Evolutionary conservation across 352 stramenopile genomes (phyloP).

Genomic region (Pythium pectinolyticum): DNA sequence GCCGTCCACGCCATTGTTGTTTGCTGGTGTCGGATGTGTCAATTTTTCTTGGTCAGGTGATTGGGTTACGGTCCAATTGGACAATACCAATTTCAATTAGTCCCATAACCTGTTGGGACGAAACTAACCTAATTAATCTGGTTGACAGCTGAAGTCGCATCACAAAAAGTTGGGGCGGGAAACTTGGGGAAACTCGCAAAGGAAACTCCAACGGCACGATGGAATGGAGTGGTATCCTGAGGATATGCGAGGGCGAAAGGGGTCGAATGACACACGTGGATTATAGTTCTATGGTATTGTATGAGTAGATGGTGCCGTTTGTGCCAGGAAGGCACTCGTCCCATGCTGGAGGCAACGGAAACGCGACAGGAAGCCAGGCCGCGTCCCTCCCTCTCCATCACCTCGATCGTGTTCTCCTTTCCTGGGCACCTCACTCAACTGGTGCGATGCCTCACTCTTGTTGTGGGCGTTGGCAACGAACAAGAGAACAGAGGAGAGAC

Average conservation of each 20-base stretch:
- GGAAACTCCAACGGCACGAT: no score
- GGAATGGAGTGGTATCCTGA: background rate
- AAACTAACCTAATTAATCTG: background rate
- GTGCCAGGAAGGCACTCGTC: no score
- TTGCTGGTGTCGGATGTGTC: background rate
- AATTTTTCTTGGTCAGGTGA: background rate
- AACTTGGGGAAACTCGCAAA: background rate
- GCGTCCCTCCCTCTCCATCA: no score
- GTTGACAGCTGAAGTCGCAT: no score
- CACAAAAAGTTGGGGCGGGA: no score
- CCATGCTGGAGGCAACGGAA: no score
- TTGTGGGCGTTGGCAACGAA: no score
- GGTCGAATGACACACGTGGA: background rate
- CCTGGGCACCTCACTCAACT: no score
- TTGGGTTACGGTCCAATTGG: background rate
- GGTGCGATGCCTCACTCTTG: no score
- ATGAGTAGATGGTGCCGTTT: background rate
- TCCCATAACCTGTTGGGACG: background rate
- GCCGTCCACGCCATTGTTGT: slow-evolving; percentile 17
- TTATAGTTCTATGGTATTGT: background rate
- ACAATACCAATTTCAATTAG: background rate
- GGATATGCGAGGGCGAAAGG: background rate
- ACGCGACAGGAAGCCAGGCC: no score
- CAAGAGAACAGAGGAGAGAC: no score
- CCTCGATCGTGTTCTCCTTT: no score